These are phyloP conservation scores for Ramicandelaber brevisporus DNA, from an alignment of 192 early-diverging fungal genomes.

Conservation along the genomic window DNA sequence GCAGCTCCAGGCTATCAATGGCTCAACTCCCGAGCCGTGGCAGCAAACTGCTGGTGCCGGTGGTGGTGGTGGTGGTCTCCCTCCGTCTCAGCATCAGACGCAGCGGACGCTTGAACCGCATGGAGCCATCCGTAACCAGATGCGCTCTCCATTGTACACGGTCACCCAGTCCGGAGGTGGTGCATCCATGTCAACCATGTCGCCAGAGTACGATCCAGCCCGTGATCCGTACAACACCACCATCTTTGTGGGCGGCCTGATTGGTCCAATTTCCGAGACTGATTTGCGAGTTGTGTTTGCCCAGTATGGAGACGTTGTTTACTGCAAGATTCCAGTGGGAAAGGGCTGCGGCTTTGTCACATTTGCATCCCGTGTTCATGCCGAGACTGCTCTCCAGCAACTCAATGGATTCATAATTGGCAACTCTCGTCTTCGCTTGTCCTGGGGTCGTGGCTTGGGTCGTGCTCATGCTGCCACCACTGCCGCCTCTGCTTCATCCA, in stretches of 20 bases:
- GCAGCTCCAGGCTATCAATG: slow-evolving; percentile 5
- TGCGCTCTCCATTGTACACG: slow-evolving; percentile 14
- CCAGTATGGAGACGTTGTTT: slow-evolving; percentile 71
- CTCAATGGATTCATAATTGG: slow-evolving; percentile 78
- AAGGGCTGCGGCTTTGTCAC: slow-evolving; percentile 94
- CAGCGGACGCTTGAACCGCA: no score
- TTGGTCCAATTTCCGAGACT: slow-evolving; percentile 56
- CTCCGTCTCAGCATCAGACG: no score
- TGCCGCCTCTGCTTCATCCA: no score
- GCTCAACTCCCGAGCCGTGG: no score
- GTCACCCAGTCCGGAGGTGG: no score
- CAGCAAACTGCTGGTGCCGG: slow-evolving; percentile 1
- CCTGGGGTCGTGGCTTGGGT: slow-evolving; percentile 37
- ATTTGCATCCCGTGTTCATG: slow-evolving; percentile 51
- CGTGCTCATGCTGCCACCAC: slow-evolving; percentile 17
- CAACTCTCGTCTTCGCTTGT: slow-evolving; percentile 33
- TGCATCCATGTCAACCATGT: no score
- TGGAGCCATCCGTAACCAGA: slow-evolving; percentile 9
- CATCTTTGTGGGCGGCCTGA: slow-evolving; percentile 89
- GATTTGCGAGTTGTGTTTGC: slow-evolving; percentile 63
- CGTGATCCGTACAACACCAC: slow-evolving; percentile 82
- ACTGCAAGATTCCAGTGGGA: slow-evolving; percentile 84
- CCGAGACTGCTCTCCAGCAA: slow-evolving; percentile 71
- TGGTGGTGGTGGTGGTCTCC: no score
- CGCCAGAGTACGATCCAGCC: slow-evolving; percentile 14